Evolutionary conservation across 1,139 yeast species (phyloP), one percentile per base, ranked within the genome.

Genomic region (Candida dubliniensis): DNA sequence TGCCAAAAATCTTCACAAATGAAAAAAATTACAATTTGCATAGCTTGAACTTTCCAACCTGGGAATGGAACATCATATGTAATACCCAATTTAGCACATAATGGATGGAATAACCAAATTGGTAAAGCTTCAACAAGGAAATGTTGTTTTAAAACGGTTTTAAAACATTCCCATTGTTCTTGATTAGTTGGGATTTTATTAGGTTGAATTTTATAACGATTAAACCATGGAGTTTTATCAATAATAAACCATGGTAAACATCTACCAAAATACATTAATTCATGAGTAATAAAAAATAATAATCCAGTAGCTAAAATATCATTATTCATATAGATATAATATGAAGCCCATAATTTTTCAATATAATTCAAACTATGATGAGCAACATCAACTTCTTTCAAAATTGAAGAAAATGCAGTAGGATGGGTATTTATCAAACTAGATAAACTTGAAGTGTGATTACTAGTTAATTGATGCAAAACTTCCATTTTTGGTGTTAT

Each of bases 1-100:
- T 91, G 98, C 97, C 97, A 91, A 48, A 89, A 76, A 61, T 91
- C 98, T 69, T 91, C 98, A 54, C 87, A 67, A 38, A 88, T 75
- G 66, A 91, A 91, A 69, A 91, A 89, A 5, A 86, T 56, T 4
- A 78, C 73, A 45, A 90, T 76, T 64, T 91, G 98, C 40, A 69
- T 56, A 26, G 70, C 63, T 71, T 87, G 81, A 29, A 77, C 76
- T 44, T 66, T 67, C 61, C 71, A 61, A 10, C 76, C 57, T 34
- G 97, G 97, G 75, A 91, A 90, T 14, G 97, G 96, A 8, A 90
- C 96, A 38, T 78, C 76, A 55, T 82, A 79, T 11, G 82, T 68
- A 54, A 91, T 86, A 49, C 93, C 93, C 56, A 89, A 76, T 54
- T 73, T 71, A 48, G 83, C 78, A 69, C 96, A 87, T 57, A 90